Conservation (phyloP, 176 grass and related monocot genomes). For the Oryza meyeriana region DNA sequence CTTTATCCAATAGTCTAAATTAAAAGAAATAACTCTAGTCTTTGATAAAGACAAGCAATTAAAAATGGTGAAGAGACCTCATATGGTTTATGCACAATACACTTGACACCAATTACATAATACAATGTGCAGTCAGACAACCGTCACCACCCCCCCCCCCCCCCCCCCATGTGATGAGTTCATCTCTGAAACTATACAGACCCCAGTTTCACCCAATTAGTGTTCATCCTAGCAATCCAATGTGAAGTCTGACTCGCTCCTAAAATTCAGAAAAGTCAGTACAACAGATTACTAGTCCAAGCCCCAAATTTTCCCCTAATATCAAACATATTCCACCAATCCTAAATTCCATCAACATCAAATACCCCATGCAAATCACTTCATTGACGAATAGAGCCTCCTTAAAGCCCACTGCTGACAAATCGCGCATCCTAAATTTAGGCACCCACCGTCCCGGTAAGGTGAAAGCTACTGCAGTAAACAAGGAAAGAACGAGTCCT, state of each 20-base stretch:
- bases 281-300: neutral
- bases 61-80: neutral
- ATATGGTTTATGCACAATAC: neutral
- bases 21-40: neutral
- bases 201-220: neutral
- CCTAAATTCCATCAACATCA: neutral
- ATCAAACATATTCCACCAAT: neutral
- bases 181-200: neutral
- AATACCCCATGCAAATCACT: slow-evolving; percentile 7
- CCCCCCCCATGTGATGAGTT: neutral
- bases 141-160: neutral
- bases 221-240: neutral
- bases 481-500: neutral
- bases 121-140: neutral
- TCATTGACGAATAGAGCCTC: neutral
- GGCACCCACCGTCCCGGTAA: neutral
- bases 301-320: neutral
- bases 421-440: slow-evolving; percentile 28
- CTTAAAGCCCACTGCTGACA: neutral
- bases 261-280: neutral
- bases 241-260: neutral
- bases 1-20: neutral
- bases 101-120: neutral
- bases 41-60: neutral
- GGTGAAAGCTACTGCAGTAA: neutral